A percentile compares a stretch with the other conserved stretches of the same genome.
Conservation (phyloP, 345 rosid species). For the Euphorbia pulcherrima region DNA sequence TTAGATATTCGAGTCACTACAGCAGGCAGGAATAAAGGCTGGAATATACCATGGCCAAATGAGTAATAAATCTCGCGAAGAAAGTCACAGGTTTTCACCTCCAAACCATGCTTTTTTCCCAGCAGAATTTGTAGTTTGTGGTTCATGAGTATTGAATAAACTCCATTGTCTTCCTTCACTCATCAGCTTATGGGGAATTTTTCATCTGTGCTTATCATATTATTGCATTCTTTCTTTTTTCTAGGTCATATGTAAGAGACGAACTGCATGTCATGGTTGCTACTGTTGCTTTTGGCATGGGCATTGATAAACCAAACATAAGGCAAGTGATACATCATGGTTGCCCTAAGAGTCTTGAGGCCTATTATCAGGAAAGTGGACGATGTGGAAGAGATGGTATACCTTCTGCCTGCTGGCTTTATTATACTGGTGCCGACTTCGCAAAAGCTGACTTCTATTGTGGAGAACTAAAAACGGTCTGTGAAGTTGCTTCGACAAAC, state of each 20-base stretch:
- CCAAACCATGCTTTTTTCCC: constrained; percentile 4
- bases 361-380: constrained; percentile 53
- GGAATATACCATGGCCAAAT: constrained; percentile 53
- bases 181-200: neutral
- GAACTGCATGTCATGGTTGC: constrained; percentile 50
- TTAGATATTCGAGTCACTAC: constrained; percentile 34
- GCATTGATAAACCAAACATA: constrained; percentile 47
- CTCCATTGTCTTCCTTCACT: neutral
- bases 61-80: constrained; percentile 40
- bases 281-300: constrained; percentile 54
- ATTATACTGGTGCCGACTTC: constrained; percentile 41
- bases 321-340: constrained; percentile 52
- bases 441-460: constrained; percentile 45
- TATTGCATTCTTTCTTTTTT: neutral
- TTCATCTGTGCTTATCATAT: constrained; percentile 2
- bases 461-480: constrained; percentile 35
- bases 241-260: constrained; percentile 43
- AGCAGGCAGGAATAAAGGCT: constrained; percentile 34
- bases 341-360: constrained; percentile 45
- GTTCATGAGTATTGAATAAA: constrained; percentile 7
- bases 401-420: constrained; percentile 49
- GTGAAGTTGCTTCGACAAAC: constrained; percentile 8
- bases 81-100: constrained; percentile 38
- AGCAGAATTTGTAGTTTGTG: constrained; percentile 1
- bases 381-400: constrained; percentile 54